Evolutionary conservation across 768 basidiomycete species (phyloP).

Genomic region (Gymnopilus dilepis): DNA sequence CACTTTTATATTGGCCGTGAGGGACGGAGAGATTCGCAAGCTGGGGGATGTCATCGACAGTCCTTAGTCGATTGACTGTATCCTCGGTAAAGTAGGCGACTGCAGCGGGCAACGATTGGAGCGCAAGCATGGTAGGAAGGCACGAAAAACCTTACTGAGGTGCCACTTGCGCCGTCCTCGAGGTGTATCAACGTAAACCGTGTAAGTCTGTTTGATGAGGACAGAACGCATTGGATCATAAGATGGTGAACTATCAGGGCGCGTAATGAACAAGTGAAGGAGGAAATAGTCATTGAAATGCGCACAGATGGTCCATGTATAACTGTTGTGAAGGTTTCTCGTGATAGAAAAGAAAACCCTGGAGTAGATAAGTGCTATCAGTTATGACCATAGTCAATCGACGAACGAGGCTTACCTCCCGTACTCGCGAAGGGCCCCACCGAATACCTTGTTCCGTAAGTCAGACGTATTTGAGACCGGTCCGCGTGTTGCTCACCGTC

Average conservation of each 20-base stretch:
- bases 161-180: conserved; percentile 82
- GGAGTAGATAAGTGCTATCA: conserved; percentile 10
- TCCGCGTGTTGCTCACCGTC: conserved; percentile 51
- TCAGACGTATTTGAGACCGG: conserved; percentile 1
- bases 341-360: conserved; percentile 84
- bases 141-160: conserved; percentile 55
- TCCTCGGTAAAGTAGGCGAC: conserved; percentile 85
- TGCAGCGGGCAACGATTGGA: conserved; percentile 30
- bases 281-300: conserved; percentile 25
- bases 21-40: conserved; percentile 60
- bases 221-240: conserved; percentile 42
- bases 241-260: conserved; percentile 29
- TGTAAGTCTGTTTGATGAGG: conserved; percentile 83
- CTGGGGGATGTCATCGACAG: conserved; percentile 67
- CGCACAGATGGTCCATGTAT: conserved; percentile 53
- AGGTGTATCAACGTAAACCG: conserved; percentile 72
- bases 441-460: conserved; percentile 49
- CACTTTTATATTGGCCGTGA: conserved; percentile 72
- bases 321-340: conserved; percentile 64
- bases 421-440: conserved; percentile 83
- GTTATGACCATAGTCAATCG: conserved; percentile 9
- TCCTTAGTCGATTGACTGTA: conserved; percentile 60
- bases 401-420: conserved; percentile 55
- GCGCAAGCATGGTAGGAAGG: neutral
- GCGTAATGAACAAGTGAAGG: neutral